These are phyloP conservation scores for Paraphaeosphaeria minitans DNA, from an alignment of 2,329 filamentous ascomycete species.

Conservation along the genomic window DNA sequence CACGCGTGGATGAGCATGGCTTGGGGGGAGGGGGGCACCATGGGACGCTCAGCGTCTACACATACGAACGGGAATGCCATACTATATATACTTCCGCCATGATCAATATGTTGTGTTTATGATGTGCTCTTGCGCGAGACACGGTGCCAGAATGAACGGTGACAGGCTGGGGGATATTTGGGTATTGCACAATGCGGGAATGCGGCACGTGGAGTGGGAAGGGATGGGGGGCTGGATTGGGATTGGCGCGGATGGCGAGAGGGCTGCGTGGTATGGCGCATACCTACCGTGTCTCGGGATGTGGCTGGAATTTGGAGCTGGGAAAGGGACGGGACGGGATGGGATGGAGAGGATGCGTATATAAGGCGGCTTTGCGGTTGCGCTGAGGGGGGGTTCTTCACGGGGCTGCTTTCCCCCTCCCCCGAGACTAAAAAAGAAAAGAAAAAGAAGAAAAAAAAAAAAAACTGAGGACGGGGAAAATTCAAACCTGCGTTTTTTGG, in stretches of 20 bases:
- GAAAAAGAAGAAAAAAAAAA: too few species aligned
- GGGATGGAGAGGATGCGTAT: neutral
- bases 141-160: neutral
- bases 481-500: too few species aligned
- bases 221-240: neutral
- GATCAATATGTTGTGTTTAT: conserved; percentile 2
- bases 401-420: neutral
- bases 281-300: too few species aligned
- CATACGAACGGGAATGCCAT: neutral
- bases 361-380: neutral
- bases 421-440: neutral
- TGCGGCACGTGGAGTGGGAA: neutral
- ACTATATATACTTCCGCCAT: neutral
- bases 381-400: neutral
- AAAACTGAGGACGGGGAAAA: too few species aligned
- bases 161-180: neutral
- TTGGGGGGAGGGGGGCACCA: neutral
- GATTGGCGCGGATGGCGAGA: neutral
- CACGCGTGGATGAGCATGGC: neutral
- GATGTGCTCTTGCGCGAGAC: neutral
- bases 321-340: neutral
- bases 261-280: neutral
- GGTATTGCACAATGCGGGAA: neutral
- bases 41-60: too few species aligned
- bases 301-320: neutral